Evolutionary conservation across 1,139 yeast species (phyloP).

Genomic region (Diutina pseudorugosa): DNA sequence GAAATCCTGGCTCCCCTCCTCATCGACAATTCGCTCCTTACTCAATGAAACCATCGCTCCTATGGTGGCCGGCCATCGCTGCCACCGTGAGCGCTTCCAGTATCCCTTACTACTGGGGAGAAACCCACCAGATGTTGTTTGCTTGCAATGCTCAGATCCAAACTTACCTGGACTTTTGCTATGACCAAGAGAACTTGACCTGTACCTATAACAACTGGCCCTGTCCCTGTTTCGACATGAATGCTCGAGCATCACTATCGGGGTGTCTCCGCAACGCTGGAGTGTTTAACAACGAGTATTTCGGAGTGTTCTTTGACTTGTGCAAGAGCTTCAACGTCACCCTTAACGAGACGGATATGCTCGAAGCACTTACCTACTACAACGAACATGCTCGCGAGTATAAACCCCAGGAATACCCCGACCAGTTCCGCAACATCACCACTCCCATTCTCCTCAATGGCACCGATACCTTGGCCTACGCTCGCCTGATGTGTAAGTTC

Average conservation of each 20-base stretch:
- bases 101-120: conserved; percentile 1
- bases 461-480: background rate
- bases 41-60: background rate
- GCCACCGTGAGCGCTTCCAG: background rate
- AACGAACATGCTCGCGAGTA: background rate
- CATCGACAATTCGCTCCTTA: background rate
- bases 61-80: background rate
- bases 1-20: background rate
- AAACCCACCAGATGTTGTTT: background rate
- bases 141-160: conserved; percentile 1
- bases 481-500: background rate
- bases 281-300: background rate
- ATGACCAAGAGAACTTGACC: background rate
- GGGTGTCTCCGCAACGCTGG: background rate
- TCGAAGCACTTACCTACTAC: background rate
- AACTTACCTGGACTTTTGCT: background rate
- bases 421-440: background rate
- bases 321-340: background rate
- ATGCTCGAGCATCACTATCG: background rate
- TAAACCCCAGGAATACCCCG: background rate
- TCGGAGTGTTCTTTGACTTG: background rate
- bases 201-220: background rate
- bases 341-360: background rate
- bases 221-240: background rate
- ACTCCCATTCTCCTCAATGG: background rate